phyloP scores from a whole-genome alignment of 1,139 yeast species.

The Pichia sp. region DNA sequence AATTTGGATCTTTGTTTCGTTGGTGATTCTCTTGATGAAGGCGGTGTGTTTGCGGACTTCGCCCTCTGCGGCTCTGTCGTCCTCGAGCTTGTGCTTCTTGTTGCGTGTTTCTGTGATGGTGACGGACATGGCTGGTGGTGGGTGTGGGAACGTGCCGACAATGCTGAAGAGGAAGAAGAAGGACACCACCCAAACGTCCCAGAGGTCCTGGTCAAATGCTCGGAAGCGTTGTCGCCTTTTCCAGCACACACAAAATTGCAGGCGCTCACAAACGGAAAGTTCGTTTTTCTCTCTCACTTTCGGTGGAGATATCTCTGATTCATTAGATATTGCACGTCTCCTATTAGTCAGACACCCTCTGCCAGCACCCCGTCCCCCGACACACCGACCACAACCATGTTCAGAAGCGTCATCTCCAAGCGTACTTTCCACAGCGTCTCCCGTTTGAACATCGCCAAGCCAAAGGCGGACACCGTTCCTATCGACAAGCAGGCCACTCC shows the following conservation, averaged over 20 bases:
- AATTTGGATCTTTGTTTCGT: constrained; percentile 91
- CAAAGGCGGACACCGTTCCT: constrained; percentile 15
- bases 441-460: constrained; percentile 9
- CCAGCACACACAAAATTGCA: no score
- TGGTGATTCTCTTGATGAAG: constrained; percentile 67
- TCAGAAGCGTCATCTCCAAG: constrained; percentile 5
- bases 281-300: no score
- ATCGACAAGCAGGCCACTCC: constrained; percentile 17
- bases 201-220: no score
- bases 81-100: constrained; percentile 20
- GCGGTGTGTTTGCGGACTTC: constrained; percentile 40
- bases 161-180: no score
- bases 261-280: no score
- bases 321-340: no score
- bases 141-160: no score
- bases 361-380: no score
- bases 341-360: no score
- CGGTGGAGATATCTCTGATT: no score
- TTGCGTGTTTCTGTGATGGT: not conserved
- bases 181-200: not conserved
- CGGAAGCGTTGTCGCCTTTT: constrained; percentile 3
- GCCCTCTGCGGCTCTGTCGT: constrained; percentile 14
- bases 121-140: not conserved
- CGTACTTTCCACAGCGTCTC: constrained; percentile 2
- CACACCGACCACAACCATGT: no score